phyloP scores from a whole-genome alignment of 78 protist genomes.

The Speleostelium caveatum region DNA sequence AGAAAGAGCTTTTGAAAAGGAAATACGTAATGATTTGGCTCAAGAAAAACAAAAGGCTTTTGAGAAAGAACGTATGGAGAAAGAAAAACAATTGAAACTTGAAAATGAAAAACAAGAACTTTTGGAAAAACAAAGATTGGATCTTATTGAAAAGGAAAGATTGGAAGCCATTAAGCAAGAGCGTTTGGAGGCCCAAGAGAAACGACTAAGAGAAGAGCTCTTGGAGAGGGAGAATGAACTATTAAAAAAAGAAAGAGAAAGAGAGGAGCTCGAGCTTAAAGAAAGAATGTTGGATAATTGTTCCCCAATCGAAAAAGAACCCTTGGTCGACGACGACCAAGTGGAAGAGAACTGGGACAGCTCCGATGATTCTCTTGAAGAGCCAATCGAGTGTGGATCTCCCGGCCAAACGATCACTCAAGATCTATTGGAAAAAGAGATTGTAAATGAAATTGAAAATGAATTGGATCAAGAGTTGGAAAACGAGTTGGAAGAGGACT shows the following conservation, averaged over 20 bases:
- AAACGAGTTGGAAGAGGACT: not conserved
- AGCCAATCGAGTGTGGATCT: not conserved
- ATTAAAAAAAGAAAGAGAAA: not conserved
- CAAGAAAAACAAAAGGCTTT: not conserved
- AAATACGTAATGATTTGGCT: not conserved
- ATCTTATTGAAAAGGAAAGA: not conserved
- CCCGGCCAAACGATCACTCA: not conserved
- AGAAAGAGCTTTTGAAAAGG: not conserved
- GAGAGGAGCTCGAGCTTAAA: not conserved
- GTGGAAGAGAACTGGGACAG: not conserved
- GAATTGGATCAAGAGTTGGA: not conserved
- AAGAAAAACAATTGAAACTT: not conserved
- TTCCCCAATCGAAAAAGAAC: not conserved
- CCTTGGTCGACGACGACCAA: not conserved
- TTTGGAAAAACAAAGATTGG: no score
- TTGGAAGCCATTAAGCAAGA: not conserved
- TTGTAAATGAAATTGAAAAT: conserved; percentile 8
- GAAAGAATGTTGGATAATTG: not conserved
- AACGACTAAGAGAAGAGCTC: not conserved
- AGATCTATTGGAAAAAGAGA: not conserved
- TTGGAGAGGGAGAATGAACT: not conserved
- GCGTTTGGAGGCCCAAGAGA: not conserved
- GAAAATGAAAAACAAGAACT: no score
- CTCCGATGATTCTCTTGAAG: not conserved
- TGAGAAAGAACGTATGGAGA: not conserved